Percentiles rank a stretch among this genome's conserved stretches.
phyloP scores from a whole-genome alignment of 257 asterid genomes.

The Lycium ferocissimum region DNA sequence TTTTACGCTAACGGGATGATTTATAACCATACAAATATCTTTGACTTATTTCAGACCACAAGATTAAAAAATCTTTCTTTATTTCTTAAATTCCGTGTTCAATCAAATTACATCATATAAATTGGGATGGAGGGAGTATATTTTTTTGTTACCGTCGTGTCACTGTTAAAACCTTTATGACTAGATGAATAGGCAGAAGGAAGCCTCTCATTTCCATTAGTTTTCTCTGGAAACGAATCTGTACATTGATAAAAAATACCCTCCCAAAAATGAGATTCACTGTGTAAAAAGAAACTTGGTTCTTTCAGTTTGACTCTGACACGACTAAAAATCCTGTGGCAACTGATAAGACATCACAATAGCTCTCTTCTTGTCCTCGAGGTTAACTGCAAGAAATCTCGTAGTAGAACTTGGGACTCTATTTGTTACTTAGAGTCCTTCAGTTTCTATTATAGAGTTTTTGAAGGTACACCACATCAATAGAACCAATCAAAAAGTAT shows the following conservation, averaged over 20 bases:
- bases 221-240: background rate
- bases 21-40: no score
- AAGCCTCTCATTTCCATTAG: background rate
- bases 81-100: no score
- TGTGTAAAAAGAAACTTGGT: background rate
- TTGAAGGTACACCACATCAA: background rate
- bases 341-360: background rate
- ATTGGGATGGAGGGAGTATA: no score
- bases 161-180: no score
- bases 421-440: background rate
- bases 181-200: background rate
- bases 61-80: no score
- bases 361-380: background rate
- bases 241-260: background rate
- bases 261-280: background rate
- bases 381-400: background rate
- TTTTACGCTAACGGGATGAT: no score
- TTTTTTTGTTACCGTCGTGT: background rate
- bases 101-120: no score
- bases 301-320: background rate
- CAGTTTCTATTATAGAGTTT: background rate
- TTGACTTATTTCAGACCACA: no score
- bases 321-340: background rate
- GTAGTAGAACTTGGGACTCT: background rate
- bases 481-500: background rate